Base-by-base conservation (phyloP, 1,284 basidiomycete species). In the Golubevia sp. region DNA sequence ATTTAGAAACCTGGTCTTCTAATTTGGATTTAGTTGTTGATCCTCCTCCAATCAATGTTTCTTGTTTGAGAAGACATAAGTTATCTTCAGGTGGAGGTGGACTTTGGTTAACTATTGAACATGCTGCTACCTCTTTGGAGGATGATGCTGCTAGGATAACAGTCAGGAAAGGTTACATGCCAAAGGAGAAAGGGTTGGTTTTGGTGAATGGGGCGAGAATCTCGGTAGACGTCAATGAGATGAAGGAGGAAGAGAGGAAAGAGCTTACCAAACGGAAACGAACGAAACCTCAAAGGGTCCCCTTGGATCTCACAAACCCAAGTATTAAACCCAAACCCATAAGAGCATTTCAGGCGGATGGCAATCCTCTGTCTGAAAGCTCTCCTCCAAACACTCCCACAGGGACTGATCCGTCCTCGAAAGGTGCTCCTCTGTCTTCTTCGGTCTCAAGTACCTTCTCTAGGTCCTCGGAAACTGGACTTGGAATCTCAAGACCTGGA, bases 101-200 rank as follows among this genome's bases (percentile, higher is more conserved):
- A 0, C 85, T 97, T n/a, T 99, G 97, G 97, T 85, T 99, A 23
- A 96, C 93, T 0, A 87, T 99, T 72, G 92, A 91, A 25, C 96
- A 99, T 74, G 92, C 94, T 66, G 88, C 90, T 2, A 86, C 90
- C 18, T 88, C 90, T 61, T 88, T 92, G 2, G 90, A 90, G 24
- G 89, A 92, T 54, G 86, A 95, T 3, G 85, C 89, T 51, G 88
- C 88, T 1, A 89, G 92, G 63, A 77, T 86, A 25, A 85, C 84
- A 1, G 90, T 97, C 5, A 88, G 92, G 13, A 88, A 90, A n/a
- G 92, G 91, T 8, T 64, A 69, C 11, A 27, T 89, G 86, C 1
- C 50, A 56, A 70, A 85, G 78, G 92, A 94, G 74, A 91, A 90
- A 69, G 90, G 92, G 1, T 77, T 89, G 4, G 92, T 96, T 4